Evolutionary conservation across 306 rosid species (phyloP).

Genomic region (Alnus glutinosa): DNA sequence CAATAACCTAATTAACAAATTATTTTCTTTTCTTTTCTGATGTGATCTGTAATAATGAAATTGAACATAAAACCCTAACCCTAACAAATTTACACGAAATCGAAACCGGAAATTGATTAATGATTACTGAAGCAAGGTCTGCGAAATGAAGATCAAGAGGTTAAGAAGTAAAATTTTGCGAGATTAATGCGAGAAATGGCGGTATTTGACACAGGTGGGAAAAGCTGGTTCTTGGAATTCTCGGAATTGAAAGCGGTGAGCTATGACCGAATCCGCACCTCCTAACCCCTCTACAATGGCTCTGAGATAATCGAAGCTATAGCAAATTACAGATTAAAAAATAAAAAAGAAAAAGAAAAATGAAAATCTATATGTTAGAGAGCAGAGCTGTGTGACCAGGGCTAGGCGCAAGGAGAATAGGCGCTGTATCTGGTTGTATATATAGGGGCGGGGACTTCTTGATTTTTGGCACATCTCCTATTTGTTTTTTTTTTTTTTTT

Average conservation of each 20-base stretch:
- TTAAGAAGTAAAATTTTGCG: not conserved
- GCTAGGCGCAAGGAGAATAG: slow-evolving; percentile 59
- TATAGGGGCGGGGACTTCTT: not conserved
- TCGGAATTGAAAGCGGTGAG: not conserved
- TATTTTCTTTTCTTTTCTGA: not conserved
- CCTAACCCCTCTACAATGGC: slow-evolving; percentile 65
- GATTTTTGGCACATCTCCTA: too few relatives aligned
- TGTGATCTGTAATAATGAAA: slow-evolving; percentile 23
- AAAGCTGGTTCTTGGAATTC: slow-evolving; percentile 21
- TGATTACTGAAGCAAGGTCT: not conserved
- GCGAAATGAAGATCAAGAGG: not conserved
- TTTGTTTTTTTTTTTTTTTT: too few relatives aligned
- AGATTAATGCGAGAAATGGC: slow-evolving; percentile 41
- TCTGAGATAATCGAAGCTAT: slow-evolving; percentile 44
- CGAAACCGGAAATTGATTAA: not conserved
- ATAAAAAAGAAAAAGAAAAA: not conserved
- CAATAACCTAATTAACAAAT: slow-evolving; percentile 7
- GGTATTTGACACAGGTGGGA: slow-evolving; percentile 55
- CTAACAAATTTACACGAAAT: slow-evolving; percentile 6
- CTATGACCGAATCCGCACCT: slow-evolving; percentile 54
- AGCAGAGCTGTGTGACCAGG: slow-evolving; percentile 44
- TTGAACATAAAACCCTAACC: slow-evolving; percentile 45
- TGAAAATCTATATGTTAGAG: slow-evolving; percentile 5
- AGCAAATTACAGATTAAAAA: slow-evolving; percentile 16
- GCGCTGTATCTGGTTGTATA: slow-evolving; percentile 24